Evolutionary conservation across 805 yeast species (phyloP), one percentile per base, ranked within the genome.

Genomic region (Cyberlindnera galapagoensis): DNA sequence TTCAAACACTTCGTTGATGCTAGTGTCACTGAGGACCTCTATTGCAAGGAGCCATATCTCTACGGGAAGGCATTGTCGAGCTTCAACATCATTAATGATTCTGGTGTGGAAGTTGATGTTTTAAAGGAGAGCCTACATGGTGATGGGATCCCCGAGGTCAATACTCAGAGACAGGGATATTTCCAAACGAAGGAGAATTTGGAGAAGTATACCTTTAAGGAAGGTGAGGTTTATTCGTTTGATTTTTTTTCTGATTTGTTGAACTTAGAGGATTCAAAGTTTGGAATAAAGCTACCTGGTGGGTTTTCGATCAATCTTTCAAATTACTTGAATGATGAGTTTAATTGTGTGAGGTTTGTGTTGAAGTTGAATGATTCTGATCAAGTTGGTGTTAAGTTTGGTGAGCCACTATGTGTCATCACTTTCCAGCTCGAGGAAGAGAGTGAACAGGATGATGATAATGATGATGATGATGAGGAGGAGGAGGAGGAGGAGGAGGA

Each of bases 61-160:
- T 79, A 77, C 42, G 84, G 85, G 1, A 65, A 70, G 26, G 79
- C 74, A 0, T 53, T 77, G 38, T 67, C 75, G 30, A 70, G 80
- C 32, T 68, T 79, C 46, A 74, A 76, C 14, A 61, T 56, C 26
- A 55, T 78, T 24, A 54, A 62, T 6, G 54, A 49, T 16, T 24
- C 38, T 6, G 41, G 28, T 9, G 10, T 11, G n/a, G 38, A 34
- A 21, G 38, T 32, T 9, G 35, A 40, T n/a, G 25, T 30, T 9
- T 35, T 51, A 12, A 39, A 36, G 6, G 63, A 54, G 40, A 39
- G 40, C 7, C 26, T 44, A 10, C 31, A 28, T 9, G 9, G 22
- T 22, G 25, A 56, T 9, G 28, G 39, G 3, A 54, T 61, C n/a
- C 74, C 71, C 3, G 23, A 24, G 10, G 47, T 43, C 11, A 35